Evolutionary conservation across 768 basidiomycete species (phyloP), one percentile per base, ranked within the genome.

Genomic region (Boletus eberwhitei): DNA sequence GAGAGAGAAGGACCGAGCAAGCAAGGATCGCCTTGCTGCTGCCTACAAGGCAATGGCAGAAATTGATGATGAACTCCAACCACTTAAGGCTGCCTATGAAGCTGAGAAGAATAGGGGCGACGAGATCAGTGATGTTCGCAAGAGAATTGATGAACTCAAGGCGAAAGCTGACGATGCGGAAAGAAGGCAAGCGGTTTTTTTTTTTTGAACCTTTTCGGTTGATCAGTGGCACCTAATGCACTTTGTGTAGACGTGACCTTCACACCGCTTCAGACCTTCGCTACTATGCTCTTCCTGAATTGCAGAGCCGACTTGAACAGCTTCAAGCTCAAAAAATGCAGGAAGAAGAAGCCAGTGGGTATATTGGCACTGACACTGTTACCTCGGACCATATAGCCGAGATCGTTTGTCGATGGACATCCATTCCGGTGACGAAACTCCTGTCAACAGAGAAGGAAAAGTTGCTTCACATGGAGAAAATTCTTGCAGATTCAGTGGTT

Each of bases 131-230:
- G 69, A 77, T 2, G 79, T 89, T 37, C 80, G 92, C 46, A 81
- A 83, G 65, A 89, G 80, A 74, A 90, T 98, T 24, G 96, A 98
- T 60, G 91, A 94, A 53, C 78, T 99, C 43, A 88, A 85, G 61
- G 87, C 88, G 1, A 99, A 98, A 75, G 86, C 88, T 2, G 92
- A 96, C 57, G 92, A 96, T 40, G 96, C 96, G 8, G 93, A 98
- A 68, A 77, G 95, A 70, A 82, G 86, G 78, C 87, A 79, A 59
- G 84, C 58, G 8, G 0, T 19, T 9, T 42, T 29, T 32, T 44
- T 52, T 22, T 6, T n/a, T n/a, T 21, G 29, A 39, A 36, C 34
- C 17, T 35, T 26, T 26, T 29, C 31, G 37, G 42, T 38, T 8
- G 14, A 26, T 22, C 19, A 29, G 3, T 31, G 38, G 52, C 21